A percentile compares a stretch with the other conserved stretches of the same genome.
These are phyloP conservation scores for Paraglomus occultum DNA, from an alignment of 192 early-diverging fungal species.

Conservation along the genomic window DNA sequence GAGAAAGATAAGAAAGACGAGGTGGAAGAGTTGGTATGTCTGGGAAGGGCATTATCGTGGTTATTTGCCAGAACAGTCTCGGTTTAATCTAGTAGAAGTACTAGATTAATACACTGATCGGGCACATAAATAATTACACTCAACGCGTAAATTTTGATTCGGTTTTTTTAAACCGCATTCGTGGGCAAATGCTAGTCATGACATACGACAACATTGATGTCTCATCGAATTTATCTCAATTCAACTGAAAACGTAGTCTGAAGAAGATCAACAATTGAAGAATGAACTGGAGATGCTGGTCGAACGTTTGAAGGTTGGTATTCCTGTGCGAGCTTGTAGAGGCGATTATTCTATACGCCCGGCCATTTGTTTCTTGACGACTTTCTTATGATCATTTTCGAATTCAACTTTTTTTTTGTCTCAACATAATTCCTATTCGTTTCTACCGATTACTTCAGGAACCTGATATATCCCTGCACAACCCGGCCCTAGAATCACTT, in stretches of 20 bases:
- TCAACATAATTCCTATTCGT: slow-evolving; percentile 1
- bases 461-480: slow-evolving; percentile 70
- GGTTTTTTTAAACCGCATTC: slow-evolving; percentile 6
- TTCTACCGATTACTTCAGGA: slow-evolving; percentile 44
- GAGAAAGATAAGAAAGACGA: slow-evolving; percentile 30
- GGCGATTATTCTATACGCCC: neutral
- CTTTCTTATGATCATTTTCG: neutral
- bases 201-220: too few relatives aligned
- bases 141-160: slow-evolving; percentile 4
- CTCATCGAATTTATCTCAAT: too few relatives aligned
- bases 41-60: neutral
- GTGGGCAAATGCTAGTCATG: neutral
- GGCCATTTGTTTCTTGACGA: neutral
- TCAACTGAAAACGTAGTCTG: slow-evolving; percentile 60
- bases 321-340: neutral
- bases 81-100: too few relatives aligned
- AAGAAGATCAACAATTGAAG: slow-evolving; percentile 95
- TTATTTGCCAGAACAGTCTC: too few relatives aligned
- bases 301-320: slow-evolving; percentile 78
- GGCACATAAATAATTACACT: neutral
- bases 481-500: slow-evolving; percentile 83
- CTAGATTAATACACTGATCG: too few relatives aligned
- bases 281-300: slow-evolving; percentile 94
- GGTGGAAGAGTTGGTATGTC: slow-evolving; percentile 29
- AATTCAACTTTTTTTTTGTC: neutral